Base-by-base conservation (phyloP, 805 yeast species). In the Jamesozyma spencerorum region DNA sequence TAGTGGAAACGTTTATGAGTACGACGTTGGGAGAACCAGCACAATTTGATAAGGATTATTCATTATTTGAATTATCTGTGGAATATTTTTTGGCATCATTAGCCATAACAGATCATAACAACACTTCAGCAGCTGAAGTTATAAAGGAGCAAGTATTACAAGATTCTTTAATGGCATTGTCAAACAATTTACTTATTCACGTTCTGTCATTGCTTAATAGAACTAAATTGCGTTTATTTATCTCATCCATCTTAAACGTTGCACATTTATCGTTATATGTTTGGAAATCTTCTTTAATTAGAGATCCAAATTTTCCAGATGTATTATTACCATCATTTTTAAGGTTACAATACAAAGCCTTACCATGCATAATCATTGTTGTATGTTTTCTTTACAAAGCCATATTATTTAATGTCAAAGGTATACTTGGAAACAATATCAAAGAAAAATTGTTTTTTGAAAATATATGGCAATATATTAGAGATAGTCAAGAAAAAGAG, bases 161-260 rank as follows among this genome's bases (percentile, higher is more conserved):
- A 10, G 58, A 56, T 3, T 69, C 79, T n/a, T 44, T 77, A 6
- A 72, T 76, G 50, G 78, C 81, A 43, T 57, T 81, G 1, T 40
- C 69, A 0, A 77, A 76, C 43, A 87, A 84, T 49, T 47, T 81
- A 8, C 60, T 71, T 14, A 71, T 79, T 37, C 94, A 86, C 45
- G 2, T 77, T 1, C 72, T 85, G 28, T 85, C 81, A 2, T 48
- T 81, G 36, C 53, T 76, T 28, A 69, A 76, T 47, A 49, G 62
- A 27, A 72, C 75, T 47, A 63, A 66, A 42, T 79, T 72, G 54
- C 65, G 87, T 37, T 65, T 86, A 39, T 62, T 81, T 1, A 78
- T 85, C 0, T 80, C 85, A 41, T 58, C 83, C 10, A 22, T 22
- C 10, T 22, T 22, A 22, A 22, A 22, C 10, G 26, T 22, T 7